Base-by-base conservation (phyloP, 768 basidiomycete genomes). In the Amanita inopinata region DNA sequence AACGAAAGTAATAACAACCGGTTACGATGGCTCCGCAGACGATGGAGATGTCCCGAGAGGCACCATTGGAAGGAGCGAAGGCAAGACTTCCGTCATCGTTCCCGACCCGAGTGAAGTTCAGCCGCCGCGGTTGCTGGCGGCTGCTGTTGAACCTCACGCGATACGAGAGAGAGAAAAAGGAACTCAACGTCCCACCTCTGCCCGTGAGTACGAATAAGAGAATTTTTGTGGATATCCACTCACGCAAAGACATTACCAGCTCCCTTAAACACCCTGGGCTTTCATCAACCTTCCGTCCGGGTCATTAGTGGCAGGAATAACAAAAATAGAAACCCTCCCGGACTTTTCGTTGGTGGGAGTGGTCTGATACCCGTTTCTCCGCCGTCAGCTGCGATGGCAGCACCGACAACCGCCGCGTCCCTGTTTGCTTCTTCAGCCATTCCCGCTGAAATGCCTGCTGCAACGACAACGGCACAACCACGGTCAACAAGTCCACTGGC, bases 91-190 rank as follows among this genome's bases (percentile, higher is more conserved):
- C 4, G 14, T 33, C 20, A 22, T 42, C 3, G 10, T 43, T 25
- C 42, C 39, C 8, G 35, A 44, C 12, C 34, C 43, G 7, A 17
- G 24, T 27, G 56, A 54, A 9, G 63, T 66, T 2, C 63, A 64
- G 33, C 61, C 61, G 10, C 62, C 67, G 24, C 56, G 66, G 31
- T 43, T 71, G 25, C 60, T 66, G 27, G 66, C 59, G 0, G 70
- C 67, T 14, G 58, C 68, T 0, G 52, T 69, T 9, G 62, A 64
- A 45, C 66, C 62, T 2, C 47, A 41, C 17, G 23, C 34, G 12
- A 45, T 46, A 18, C 22, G 37, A 35, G 41, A 43, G 14, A 43
- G 27, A 14, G 41, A 43, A 7, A 22, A 35, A 27, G n/a, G 22
- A 4, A 22, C 28, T 22, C 12, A 10, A n/a, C 12, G 33, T 18